These are phyloP conservation scores for Tetradesmus lagerheimii DNA, from an alignment of 139 green algal genomes.

Conservation along the genomic window DNA sequence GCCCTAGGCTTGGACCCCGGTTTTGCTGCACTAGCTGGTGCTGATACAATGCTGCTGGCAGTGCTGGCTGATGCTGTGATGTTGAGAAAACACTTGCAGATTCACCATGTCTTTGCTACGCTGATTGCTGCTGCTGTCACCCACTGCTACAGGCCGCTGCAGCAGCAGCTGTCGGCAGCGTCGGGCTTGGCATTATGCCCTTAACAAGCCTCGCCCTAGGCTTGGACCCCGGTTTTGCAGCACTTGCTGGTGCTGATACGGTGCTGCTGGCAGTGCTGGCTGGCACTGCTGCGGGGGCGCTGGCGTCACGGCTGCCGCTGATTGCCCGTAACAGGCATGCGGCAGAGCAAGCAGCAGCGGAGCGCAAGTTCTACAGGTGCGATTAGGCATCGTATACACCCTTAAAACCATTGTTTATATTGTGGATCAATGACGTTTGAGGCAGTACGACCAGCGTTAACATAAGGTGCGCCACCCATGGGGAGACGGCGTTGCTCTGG, in stretches of 20 bases:
- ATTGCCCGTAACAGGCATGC: constrained; percentile 36
- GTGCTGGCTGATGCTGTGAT: too few relatives aligned
- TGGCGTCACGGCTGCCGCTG: neutral
- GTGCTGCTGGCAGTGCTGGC: constrained; percentile 52
- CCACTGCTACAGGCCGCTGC: constrained; percentile 26
- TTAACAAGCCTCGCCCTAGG: constrained; percentile 28
- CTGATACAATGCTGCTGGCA: too few relatives aligned
- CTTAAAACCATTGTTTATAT: too few relatives aligned
- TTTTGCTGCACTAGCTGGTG: neutral
- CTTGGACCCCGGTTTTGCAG: neutral
- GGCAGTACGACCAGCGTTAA: too few relatives aligned
- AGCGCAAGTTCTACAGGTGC: constrained; percentile 63
- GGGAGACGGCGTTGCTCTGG: too few relatives aligned
- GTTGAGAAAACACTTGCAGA: too few relatives aligned
- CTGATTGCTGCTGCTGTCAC: neutral
- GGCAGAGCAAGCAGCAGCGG: constrained; percentile 49
- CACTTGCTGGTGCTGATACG: constrained; percentile 37
- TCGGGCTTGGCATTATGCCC: constrained; percentile 29
- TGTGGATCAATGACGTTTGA: too few relatives aligned
- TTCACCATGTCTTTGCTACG: too few relatives aligned
- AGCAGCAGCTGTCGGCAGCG: constrained; percentile 27
- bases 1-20: constrained; percentile 34
- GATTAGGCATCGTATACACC: too few relatives aligned
- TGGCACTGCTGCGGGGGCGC: constrained; percentile 44
- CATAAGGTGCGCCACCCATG: too few relatives aligned